Percentiles rank a stretch among this genome's conserved stretches.
Evolutionary conservation across 2,329 filamentous ascomycete genomes (phyloP).

Genomic region (Plectosphaerella sp.): DNA sequence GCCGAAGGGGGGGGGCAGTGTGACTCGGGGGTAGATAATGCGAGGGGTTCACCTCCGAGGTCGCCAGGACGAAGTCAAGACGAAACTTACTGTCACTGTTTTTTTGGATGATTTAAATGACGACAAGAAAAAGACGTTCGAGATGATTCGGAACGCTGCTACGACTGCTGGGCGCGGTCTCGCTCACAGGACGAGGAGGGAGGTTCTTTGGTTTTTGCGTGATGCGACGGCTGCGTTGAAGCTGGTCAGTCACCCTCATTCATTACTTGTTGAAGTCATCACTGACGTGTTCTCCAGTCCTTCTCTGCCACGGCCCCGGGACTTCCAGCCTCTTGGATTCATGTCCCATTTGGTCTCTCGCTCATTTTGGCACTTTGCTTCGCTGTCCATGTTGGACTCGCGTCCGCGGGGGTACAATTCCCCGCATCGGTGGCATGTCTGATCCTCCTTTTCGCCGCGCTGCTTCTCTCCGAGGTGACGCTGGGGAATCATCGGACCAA

Average conservation of each 20-base stretch:
- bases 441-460: slow-evolving; percentile 45
- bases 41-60: no score
- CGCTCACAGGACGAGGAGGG: neutral
- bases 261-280: neutral
- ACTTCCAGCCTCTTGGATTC: slow-evolving; percentile 39
- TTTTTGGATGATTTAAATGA: no score
- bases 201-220: neutral
- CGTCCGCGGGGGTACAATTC: slow-evolving; percentile 46
- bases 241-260: slow-evolving; percentile 2
- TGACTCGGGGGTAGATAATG: no score
- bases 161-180: neutral
- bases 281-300: slow-evolving; percentile 1
- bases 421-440: slow-evolving; percentile 57
- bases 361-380: slow-evolving; percentile 36
- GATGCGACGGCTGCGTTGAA: neutral
- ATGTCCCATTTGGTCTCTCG: slow-evolving; percentile 41
- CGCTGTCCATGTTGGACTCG: slow-evolving; percentile 36
- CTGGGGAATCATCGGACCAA: slow-evolving; percentile 45
- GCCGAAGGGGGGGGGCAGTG: neutral
- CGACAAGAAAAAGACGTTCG: no score
- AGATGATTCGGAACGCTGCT: neutral
- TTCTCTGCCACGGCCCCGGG: slow-evolving; percentile 13
- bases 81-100: no score
- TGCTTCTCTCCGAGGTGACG: slow-evolving; percentile 40
- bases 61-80: no score